Percentiles rank a stretch among this genome's conserved stretches.
Conservation (phyloP, 1,284 basidiomycete genomes). For the Heterobasidion parviporum region DNA sequence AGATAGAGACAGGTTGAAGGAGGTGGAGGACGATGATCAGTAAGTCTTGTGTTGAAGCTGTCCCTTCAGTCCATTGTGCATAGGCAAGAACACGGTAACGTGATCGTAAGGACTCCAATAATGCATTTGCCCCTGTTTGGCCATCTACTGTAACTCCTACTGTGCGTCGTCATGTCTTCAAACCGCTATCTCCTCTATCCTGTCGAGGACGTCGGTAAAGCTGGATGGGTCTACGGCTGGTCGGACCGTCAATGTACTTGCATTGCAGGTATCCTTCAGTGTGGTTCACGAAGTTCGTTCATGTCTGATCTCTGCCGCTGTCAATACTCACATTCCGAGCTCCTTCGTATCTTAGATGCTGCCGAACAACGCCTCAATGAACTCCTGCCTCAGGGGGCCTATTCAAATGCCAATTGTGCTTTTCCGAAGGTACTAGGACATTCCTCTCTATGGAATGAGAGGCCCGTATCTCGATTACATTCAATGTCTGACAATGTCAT, state of each 20-base stretch:
- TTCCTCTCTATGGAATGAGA: neutral
- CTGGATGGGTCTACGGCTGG: conserved; percentile 52
- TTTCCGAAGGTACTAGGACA: neutral
- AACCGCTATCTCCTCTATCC: conserved; percentile 44
- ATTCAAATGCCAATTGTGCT: neutral
- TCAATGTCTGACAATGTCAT: neutral
- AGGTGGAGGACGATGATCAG: no score
- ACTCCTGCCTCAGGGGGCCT: neutral
- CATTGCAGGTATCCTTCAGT: conserved; percentile 40
- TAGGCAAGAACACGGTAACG: neutral
- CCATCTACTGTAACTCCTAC: neutral
- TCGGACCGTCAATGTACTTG: conserved; percentile 27
- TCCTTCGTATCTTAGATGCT: conserved; percentile 2
- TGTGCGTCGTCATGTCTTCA: conserved; percentile 6
- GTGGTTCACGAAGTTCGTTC: conserved; percentile 22
- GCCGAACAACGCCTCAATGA: neutral
- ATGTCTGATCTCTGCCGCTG: neutral
- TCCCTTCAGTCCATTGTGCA: neutral
- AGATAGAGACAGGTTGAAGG: no score
- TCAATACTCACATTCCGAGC: neutral
- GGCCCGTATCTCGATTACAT: neutral
- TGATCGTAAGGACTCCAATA: neutral
- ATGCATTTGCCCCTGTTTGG: neutral
- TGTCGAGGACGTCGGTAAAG: conserved; percentile 25
- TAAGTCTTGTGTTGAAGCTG: neutral